Percentiles rank a stretch among this genome's conserved stretches.
Evolutionary conservation across 495 filamentous ascomycete species (phyloP).

Genomic region (Talaromyces thailandensis): DNA sequence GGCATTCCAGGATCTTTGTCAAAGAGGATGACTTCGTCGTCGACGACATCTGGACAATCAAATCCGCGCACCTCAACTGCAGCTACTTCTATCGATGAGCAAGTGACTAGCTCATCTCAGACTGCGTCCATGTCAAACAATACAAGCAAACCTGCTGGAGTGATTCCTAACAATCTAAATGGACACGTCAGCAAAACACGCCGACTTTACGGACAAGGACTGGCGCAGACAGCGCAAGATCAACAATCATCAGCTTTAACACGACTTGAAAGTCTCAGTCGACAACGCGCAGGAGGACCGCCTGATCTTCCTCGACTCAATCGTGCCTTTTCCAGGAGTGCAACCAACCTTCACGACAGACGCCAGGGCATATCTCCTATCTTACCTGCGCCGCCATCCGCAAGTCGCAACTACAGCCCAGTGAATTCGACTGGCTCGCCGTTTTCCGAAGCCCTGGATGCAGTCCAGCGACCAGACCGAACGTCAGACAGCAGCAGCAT

Average conservation of each 20-base stretch:
- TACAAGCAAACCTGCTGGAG: constrained; percentile 1
- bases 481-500: constrained; percentile 11
- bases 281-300: constrained; percentile 23
- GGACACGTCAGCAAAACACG: constrained; percentile 54
- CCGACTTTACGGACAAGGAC: constrained; percentile 76
- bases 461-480: constrained; percentile 5
- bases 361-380: constrained; percentile 31
- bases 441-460: constrained; percentile 17
- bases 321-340: constrained; percentile 42
- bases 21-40: constrained; percentile 79
- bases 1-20: constrained; percentile 60
- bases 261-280: constrained; percentile 70
- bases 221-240: constrained; percentile 71
- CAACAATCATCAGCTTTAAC: constrained; percentile 68
- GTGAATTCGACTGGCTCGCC: constrained; percentile 32
- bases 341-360: constrained; percentile 46
- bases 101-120: constrained; percentile 34
- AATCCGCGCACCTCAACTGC: constrained; percentile 74
- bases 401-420: constrained; percentile 43
- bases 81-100: constrained; percentile 85
- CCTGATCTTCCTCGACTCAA: constrained; percentile 29
- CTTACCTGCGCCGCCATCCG: constrained; percentile 17
- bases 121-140: constrained; percentile 8
- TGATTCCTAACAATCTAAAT: constrained; percentile 24
- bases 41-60: constrained; percentile 66